Conservation (phyloP, 352 stramenopile genomes). For the Pythium dissotocum region DNA sequence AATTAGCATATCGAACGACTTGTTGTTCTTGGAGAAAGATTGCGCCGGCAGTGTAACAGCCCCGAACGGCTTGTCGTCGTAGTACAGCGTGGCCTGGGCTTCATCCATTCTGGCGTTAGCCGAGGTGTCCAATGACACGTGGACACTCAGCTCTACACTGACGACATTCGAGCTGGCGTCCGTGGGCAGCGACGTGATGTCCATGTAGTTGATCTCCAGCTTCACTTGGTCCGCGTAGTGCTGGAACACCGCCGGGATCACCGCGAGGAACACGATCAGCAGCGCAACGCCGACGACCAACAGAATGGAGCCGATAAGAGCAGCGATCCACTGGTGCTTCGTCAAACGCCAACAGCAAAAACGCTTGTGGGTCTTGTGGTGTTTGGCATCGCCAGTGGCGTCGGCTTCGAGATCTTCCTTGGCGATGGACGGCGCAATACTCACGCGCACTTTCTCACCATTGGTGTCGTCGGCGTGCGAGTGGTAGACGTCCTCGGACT, state of each 20-base stretch:
- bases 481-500: neutral
- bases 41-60: conserved; percentile 50
- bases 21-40: conserved; percentile 44
- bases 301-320: conserved; percentile 42
- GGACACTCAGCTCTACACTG: conserved; percentile 57
- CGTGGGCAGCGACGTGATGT: conserved; percentile 47
- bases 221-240: conserved; percentile 56
- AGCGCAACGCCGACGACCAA: conserved; percentile 46
- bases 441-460: conserved; percentile 7
- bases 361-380: conserved; percentile 17
- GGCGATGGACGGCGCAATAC: conserved; percentile 11
- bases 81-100: conserved; percentile 50
- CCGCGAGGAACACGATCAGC: conserved; percentile 63
- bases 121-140: conserved; percentile 45
- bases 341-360: conserved; percentile 62
- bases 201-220: conserved; percentile 64
- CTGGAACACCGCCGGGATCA: conserved; percentile 62
- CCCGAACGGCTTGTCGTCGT: conserved; percentile 43
- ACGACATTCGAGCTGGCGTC: conserved; percentile 31
- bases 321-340: conserved; percentile 48
- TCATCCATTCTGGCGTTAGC: conserved; percentile 48
- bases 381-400: neutral
- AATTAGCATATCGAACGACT: conserved; percentile 61
- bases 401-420: neutral
- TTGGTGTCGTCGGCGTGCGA: neutral